Evolutionary conservation across 139 green algal genomes (phyloP), one percentile per base, ranked within the genome.

Genomic region (Zygnema cylindricum): DNA sequence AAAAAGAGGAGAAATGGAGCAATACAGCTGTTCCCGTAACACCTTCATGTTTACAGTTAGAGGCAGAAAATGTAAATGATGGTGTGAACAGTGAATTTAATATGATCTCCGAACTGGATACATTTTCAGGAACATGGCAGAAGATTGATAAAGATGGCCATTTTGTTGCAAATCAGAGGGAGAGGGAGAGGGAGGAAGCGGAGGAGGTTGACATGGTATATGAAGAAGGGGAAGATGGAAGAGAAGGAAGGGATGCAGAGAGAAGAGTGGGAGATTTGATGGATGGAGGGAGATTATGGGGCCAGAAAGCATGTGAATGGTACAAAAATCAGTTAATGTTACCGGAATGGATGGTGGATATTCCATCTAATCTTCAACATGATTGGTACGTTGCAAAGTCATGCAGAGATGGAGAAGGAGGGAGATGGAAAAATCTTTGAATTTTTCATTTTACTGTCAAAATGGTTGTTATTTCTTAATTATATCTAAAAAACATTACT

Each of bases 261-360:
- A 32, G 21, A 32, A 49, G 82, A 81, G 55, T 41, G 25, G 82
- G 49, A 63, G 49, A 63, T 32, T 22, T 82, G 54, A 1, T 22
- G 41, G 55, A 39, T 38, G 81, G 55, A 69, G 81, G 43, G n/a
- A 81, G 42, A 23, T 0, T 81, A 33, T 16, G 54, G 81, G 55
- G 23, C 16, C 55, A 81, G 55, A 81, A 43, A 32, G 32, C 69
- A 16, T 36, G 69, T 35, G 84, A 85, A 42, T 89, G 85, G 85
- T 89, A 89, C 25, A 1, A 54, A 32, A 55, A 49, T 39, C 94
- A 98, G 94, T 88, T 98, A 7, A 96, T 97, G 95, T 91, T 93
- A 30, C 95, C 95, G 2, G 95, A 98, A 84, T 98, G 96, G 96
- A 93, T 98, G 90, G 92, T 95, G 1, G 96, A 98, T 35, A 89